phyloP scores from a whole-genome alignment of 2,329 filamentous ascomycete species.

The Teratosphaeria pseudoeucalypti region DNA sequence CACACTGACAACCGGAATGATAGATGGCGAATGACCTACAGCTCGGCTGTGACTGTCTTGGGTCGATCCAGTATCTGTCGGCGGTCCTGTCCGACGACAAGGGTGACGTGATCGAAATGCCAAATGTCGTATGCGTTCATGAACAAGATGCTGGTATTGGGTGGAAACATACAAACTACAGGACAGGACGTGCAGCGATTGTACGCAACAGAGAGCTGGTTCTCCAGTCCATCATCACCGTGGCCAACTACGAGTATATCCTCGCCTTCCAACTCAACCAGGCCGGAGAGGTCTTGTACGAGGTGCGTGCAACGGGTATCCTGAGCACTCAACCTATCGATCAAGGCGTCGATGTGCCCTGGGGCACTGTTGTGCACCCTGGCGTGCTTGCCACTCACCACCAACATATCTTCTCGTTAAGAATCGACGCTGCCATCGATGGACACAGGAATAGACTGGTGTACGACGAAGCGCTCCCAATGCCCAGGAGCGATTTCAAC shows the following conservation, averaged over 20 bases:
- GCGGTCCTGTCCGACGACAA: slow-evolving; percentile 48
- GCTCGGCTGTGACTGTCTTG: slow-evolving; percentile 60
- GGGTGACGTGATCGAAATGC: slow-evolving; percentile 46
- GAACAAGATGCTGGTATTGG: slow-evolving; percentile 60
- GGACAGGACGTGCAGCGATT: slow-evolving; percentile 52
- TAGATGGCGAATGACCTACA: slow-evolving; percentile 53
- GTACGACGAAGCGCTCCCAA: slow-evolving; percentile 47
- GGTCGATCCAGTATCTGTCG: slow-evolving; percentile 58
- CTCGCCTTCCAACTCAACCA: slow-evolving; percentile 63
- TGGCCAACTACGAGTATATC: slow-evolving; percentile 65
- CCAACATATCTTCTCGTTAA: slow-evolving; percentile 61
- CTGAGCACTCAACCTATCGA: slow-evolving; percentile 56
- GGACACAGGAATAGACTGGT: slow-evolving; percentile 36
- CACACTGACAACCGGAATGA: background rate
- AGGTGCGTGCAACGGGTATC: slow-evolving; percentile 59
- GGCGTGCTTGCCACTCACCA: slow-evolving; percentile 61
- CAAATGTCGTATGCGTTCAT: slow-evolving; percentile 60
- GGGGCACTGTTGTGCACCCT: slow-evolving; percentile 59
- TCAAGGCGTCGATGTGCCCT: slow-evolving; percentile 52
- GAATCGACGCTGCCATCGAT: slow-evolving; percentile 40
- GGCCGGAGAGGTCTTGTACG: slow-evolving; percentile 55
- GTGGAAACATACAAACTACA: slow-evolving; percentile 63
- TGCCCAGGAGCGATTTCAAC: slow-evolving; percentile 46
- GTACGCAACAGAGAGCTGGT: slow-evolving; percentile 53
- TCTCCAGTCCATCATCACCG: slow-evolving; percentile 57